These are phyloP conservation scores for Aspergillus bombycis DNA, from an alignment of 2,329 filamentous ascomycete species.

Conservation along the genomic window DNA sequence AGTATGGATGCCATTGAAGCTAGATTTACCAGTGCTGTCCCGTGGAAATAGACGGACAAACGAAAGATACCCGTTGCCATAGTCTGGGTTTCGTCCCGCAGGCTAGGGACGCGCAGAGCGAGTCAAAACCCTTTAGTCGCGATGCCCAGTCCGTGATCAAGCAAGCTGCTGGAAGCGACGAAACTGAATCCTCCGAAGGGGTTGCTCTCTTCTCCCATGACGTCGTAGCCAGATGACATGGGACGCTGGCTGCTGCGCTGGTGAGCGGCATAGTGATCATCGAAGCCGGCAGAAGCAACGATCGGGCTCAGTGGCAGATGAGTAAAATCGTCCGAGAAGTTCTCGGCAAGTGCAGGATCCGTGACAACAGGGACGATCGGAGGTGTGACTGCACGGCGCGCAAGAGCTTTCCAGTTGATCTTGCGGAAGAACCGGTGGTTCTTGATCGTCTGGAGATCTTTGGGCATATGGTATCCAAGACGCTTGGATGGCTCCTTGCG, in stretches of 20 bases:
- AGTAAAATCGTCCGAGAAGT: conserved; percentile 93
- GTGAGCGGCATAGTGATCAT: conserved; percentile 28
- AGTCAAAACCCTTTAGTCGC: conserved; percentile 30
- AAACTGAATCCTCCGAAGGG: conserved; percentile 55
- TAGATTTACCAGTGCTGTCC: background rate
- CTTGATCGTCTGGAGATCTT: conserved; percentile 84
- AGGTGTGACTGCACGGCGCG: conserved; percentile 77
- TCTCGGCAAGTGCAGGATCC: conserved; percentile 93
- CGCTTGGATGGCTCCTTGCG: conserved; percentile 92
- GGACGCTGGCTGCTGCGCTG: conserved; percentile 20
- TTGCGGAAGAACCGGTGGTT: conserved; percentile 94
- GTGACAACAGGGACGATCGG: conserved; percentile 94
- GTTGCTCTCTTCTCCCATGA: conserved; percentile 36
- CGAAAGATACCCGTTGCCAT: background rate
- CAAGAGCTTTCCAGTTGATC: conserved; percentile 91
- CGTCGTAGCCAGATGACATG: conserved; percentile 22
- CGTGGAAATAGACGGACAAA: background rate
- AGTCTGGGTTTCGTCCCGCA: background rate
- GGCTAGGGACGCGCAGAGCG: background rate
- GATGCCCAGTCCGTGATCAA: conserved; percentile 43
- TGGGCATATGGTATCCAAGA: conserved; percentile 83
- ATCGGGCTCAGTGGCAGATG: conserved; percentile 78
- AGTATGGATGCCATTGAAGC: background rate
- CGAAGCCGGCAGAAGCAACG: conserved; percentile 39
- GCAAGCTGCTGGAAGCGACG: conserved; percentile 51